These are phyloP conservation scores for Ormosia semicastrata DNA, from an alignment of 306 rosid species.

Conservation along the genomic window DNA sequence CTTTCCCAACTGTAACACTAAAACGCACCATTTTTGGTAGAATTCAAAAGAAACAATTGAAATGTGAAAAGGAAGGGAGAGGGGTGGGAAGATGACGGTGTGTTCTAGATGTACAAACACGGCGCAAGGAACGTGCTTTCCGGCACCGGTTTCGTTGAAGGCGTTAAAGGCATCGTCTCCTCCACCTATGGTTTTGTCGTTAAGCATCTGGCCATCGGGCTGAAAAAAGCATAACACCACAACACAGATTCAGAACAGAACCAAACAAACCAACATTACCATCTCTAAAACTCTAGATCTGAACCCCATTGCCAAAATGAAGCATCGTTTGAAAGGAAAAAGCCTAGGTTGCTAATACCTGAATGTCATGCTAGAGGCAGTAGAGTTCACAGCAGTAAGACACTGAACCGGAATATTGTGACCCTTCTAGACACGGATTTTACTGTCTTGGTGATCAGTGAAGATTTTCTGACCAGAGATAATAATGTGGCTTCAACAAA, in stretches of 20 bases:
- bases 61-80: too few relatives aligned
- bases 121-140: conserved; percentile 89
- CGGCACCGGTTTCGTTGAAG: conserved; percentile 87
- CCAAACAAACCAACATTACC: not conserved
- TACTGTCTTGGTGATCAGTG: too few relatives aligned
- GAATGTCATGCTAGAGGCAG: conserved; percentile 78
- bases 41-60: not conserved
- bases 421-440: too few relatives aligned
- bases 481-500: too few relatives aligned
- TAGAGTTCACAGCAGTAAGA: conserved; percentile 89
- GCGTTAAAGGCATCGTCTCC: conserved; percentile 94
- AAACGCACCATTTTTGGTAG: not conserved
- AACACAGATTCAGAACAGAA: not conserved
- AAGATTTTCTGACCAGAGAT: too few relatives aligned
- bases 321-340: too few relatives aligned
- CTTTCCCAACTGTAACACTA: conserved; percentile 61
- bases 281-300: not conserved
- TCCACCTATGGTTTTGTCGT: conserved; percentile 78
- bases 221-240: not conserved
- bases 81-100: too few relatives aligned
- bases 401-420: too few relatives aligned
- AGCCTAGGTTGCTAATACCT: conserved; percentile 43
- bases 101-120: conserved; percentile 87
- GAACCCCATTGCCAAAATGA: not conserved
- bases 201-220: conserved; percentile 89